phyloP scores from a whole-genome alignment of 805 yeast genomes.

The Blastobotrys americana region DNA sequence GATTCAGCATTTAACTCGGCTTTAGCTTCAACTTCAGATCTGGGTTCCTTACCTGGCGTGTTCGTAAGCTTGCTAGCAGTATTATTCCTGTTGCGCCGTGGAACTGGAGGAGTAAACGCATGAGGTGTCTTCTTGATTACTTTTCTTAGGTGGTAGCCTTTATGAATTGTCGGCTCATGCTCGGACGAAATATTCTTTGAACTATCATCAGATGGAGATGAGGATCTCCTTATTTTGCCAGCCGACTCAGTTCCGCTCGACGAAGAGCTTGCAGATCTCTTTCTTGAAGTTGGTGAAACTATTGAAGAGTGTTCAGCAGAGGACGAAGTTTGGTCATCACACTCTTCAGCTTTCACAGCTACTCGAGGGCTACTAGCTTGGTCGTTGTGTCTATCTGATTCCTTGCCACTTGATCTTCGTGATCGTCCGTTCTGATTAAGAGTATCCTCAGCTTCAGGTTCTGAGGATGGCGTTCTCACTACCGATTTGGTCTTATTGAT shows the following conservation, averaged over 20 bases:
- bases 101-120: slow-evolving; percentile 16
- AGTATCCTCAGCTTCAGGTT: too few relatives aligned
- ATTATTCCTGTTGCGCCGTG: slow-evolving; percentile 5
- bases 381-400: neutral
- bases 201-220: slow-evolving; percentile 4
- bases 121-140: slow-evolving; percentile 20
- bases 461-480: slow-evolving; percentile 2
- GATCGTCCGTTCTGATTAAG: too few relatives aligned
- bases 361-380: neutral
- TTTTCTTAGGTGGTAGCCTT: slow-evolving; percentile 13
- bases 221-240: neutral
- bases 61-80: neutral
- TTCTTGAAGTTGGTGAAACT: neutral
- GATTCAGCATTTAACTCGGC: neutral
- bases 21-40: neutral
- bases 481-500: neutral
- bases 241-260: neutral
- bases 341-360: neutral
- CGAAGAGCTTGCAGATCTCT: neutral
- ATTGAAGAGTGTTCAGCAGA: neutral
- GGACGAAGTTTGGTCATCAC: too few relatives aligned
- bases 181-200: neutral
- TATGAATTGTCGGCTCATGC: slow-evolving; percentile 1
- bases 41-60: slow-evolving; percentile 1
- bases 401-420: neutral